Percentiles rank a stretch among this genome's conserved stretches.
Conservation (phyloP, 352 stramenopile genomes). For the Thalassiosira pacifica region DNA sequence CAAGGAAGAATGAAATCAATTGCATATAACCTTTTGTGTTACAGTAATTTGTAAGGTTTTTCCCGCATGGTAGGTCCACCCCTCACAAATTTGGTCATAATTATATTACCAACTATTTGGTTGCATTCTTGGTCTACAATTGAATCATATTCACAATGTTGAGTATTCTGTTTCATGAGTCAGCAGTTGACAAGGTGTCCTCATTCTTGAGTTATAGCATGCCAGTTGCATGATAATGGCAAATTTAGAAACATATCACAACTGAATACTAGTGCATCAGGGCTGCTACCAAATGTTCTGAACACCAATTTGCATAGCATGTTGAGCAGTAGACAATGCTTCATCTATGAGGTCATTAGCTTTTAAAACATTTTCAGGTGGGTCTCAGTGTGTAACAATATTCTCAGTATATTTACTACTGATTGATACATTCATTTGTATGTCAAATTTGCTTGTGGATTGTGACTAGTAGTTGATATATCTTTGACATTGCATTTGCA, state of each 20-base stretch:
- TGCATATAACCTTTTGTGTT: no score
- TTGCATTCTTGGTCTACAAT: no score
- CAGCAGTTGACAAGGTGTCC: slow-evolving; percentile 49
- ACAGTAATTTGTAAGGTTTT: no score
- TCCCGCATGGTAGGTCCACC: no score
- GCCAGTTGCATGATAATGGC: slow-evolving; percentile 44
- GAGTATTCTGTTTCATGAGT: slow-evolving; percentile 24
- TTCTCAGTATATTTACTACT: slow-evolving; percentile 49
- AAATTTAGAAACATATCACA: slow-evolving; percentile 70
- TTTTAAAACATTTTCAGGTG: slow-evolving; percentile 34
- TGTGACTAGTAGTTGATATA: neutral
- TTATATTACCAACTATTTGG: no score
- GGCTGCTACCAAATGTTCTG: slow-evolving; percentile 42
- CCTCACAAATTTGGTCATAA: no score
- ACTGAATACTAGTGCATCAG: slow-evolving; percentile 58
- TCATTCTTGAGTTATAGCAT: slow-evolving; percentile 36
- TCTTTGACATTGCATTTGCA: no score
- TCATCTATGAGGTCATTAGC: slow-evolving; percentile 56
- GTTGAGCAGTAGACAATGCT: slow-evolving; percentile 44
- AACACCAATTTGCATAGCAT: slow-evolving; percentile 48
- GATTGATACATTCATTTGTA: slow-evolving; percentile 57
- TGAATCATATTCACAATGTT: no score
- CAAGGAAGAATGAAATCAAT: neutral
- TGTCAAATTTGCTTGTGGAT: no score
- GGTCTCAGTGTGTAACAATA: slow-evolving; percentile 40